Percentiles rank a stretch among this genome's conserved stretches.
Conservation (phyloP, 352 stramenopile species). For the Phytophthora litchii region DNA sequence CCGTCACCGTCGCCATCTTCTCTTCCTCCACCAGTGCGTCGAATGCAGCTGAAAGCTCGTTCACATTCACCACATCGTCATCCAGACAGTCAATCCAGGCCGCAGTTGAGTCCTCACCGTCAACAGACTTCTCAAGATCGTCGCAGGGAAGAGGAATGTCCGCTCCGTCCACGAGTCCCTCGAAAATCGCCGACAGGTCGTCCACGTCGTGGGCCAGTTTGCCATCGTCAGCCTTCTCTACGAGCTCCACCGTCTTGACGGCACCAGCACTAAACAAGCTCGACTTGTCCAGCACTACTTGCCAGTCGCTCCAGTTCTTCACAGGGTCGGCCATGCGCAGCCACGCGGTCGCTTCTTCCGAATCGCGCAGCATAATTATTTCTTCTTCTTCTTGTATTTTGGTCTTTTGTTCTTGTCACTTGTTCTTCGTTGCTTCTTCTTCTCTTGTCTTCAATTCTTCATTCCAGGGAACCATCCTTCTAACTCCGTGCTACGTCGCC, state of each 20-base stretch:
- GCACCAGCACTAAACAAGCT: constrained; percentile 30
- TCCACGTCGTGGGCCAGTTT: constrained; percentile 80
- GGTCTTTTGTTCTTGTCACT: constrained; percentile 49
- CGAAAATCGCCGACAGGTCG: constrained; percentile 76
- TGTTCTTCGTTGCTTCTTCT: constrained; percentile 55
- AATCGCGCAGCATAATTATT: constrained; percentile 66
- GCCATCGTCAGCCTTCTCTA: constrained; percentile 75
- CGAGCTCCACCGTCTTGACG: constrained; percentile 35
- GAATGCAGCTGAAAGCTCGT: constrained; percentile 74
- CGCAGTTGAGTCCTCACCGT: constrained; percentile 29
- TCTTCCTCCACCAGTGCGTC: constrained; percentile 60
- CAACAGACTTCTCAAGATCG: constrained; percentile 34
- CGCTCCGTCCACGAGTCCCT: constrained; percentile 66
- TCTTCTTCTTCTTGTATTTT: constrained; percentile 42
- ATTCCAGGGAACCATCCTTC: constrained; percentile 85
- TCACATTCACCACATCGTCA: constrained; percentile 70
- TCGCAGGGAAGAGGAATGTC: constrained; percentile 69
- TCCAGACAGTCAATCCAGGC: constrained; percentile 74
- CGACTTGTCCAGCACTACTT: constrained; percentile 49
- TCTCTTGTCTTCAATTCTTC: constrained; percentile 78
- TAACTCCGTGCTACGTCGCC: constrained; percentile 74
- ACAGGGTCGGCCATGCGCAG: constrained; percentile 51
- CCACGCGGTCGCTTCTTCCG: constrained; percentile 64
- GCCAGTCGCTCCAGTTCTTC: constrained; percentile 58
- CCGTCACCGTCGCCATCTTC: constrained; percentile 28